Evolutionary conservation across 257 asterid genomes (phyloP), one percentile per base, ranked within the genome.

Genomic region (Nicotiana sylvestris): DNA sequence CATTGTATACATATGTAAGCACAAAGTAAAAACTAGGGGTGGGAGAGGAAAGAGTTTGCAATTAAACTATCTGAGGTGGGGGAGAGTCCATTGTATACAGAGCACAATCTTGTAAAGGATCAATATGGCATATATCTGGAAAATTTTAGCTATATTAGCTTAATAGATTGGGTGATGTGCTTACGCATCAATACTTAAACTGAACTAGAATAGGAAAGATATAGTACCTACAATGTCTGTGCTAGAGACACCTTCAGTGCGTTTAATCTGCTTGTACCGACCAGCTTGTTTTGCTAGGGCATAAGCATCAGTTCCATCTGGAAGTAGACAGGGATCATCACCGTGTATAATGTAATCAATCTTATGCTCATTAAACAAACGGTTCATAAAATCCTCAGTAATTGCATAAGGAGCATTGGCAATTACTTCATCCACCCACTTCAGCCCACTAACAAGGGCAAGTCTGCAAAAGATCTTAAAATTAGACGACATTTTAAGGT

Each of bases 231-330:
- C 79, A 57, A 69, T 57, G 46, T 82, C 84, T 30, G 80, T 82
- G 82, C 85, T 83, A 43, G 85, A 83, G 56, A 83, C 85, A 53
- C 85, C 85, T 83, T 83, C 85, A 33, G 85, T 83, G 67, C 85
- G 85, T 70, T 51, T 83, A 62, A 83, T 83, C 77, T 83, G 85
- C 76, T 83, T 83, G 72, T 83, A 83, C 9, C 78, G 85, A 66
- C 83, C 83, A 17, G 46, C 83, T 69, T 81, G 35, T 53, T 81
- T 81, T 67, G 83, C 86, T 65, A 83, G 83, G 4, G 86, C 86
- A 83, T 83, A 83, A 8, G 86, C 86, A 77, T 83, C 86, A 83
- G 83, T 77, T 35, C 86, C 86, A 33, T 83, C 65, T 10, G 62
- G 80, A 9, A 83, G 29, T 77, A 83, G 81, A 72, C 86, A 83